Conservation (phyloP, 2,329 filamentous ascomycete species). For the Xylaria sp. region DNA sequence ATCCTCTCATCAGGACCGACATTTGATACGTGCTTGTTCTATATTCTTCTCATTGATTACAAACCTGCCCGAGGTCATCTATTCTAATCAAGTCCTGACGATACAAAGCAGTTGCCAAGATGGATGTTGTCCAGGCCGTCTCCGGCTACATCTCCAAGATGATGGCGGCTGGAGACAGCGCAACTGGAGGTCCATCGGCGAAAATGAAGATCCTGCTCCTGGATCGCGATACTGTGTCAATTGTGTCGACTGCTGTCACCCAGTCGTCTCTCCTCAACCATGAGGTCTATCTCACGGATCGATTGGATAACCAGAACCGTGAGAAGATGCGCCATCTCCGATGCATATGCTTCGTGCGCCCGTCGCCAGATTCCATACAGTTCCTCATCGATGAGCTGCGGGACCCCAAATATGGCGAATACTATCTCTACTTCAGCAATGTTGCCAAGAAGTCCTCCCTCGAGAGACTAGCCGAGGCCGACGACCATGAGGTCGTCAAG, state of each 20-base stretch:
- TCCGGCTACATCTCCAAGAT: constrained; percentile 96
- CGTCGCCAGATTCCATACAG: constrained; percentile 88
- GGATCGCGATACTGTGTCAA: constrained; percentile 88
- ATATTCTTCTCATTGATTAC: neutral
- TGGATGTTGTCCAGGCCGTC: constrained; percentile 93
- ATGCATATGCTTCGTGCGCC: constrained; percentile 88
- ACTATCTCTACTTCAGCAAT: constrained; percentile 96
- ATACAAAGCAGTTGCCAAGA: constrained; percentile 39
- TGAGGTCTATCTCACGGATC: constrained; percentile 96
- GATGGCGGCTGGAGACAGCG: constrained; percentile 74
- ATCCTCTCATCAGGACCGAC: constrained; percentile 7
- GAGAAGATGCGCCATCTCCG: constrained; percentile 98
- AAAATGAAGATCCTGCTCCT: constrained; percentile 99
- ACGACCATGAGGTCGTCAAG: constrained; percentile 95
- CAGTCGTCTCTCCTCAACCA: constrained; percentile 93
- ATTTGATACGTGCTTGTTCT: neutral
- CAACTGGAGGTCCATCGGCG: constrained; percentile 60
- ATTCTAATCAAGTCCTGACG: neutral
- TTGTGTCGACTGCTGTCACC: constrained; percentile 90
- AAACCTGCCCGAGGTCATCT: neutral
- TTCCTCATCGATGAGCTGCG: constrained; percentile 90
- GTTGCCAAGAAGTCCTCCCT: constrained; percentile 94
- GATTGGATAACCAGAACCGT: constrained; percentile 78
- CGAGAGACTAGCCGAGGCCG: constrained; percentile 89
- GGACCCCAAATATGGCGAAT: constrained; percentile 96